Base-by-base conservation (phyloP, 371 early-diverging fungal species). In the Mortierella sp. region DNA sequence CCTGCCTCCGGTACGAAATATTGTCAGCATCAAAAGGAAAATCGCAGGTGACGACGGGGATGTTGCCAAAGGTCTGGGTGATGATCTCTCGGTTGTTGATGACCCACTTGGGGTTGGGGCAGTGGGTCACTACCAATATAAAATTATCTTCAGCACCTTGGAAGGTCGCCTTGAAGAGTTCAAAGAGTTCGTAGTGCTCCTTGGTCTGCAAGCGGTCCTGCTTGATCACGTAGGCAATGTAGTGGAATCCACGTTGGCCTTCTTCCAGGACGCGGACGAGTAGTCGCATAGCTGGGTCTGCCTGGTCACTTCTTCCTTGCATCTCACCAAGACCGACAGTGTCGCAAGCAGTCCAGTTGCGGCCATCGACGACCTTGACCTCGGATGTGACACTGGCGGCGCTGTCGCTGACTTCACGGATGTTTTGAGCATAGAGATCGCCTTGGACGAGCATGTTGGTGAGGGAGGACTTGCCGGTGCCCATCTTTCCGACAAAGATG, bases 371-470 rank as follows among this genome's bases (percentile, higher is more conserved):
- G 38, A 68, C 76, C 21, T 75, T 31, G 48, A 75, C 68, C 13
- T 48, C 48, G 14, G 65, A 50, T 16, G 76, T 52, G 31, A 70
- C 76, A 47, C 48, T 42, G 11, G 65, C 68, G 34, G 76, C 76
- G 24, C 50, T 45, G 34, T 75, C 68, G 52, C 76, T 75, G 65
- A 75, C 76, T 42, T 75, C 68, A 10, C 28, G 76, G 28, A 44
- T 42, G 50, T 77, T 77, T 26, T 57, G 44, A 19, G 50, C 24
- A 72, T 57, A 77, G 24, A 77, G 72, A 55, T 77, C 72, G 26
- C 77, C 77, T 52, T 77, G 77, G 57, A 70, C 70, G 38, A 78
- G 73, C 63, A 78, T 78, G n/a, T 78, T 78, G 45, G 78, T 34
- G 9, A 78, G 24, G 7, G 78, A 34, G 3, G 78, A 78, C n/a